Base-by-base conservation (phyloP, 2,329 filamentous ascomycete genomes). In the Neofusicoccum kwambonambiense region DNA sequence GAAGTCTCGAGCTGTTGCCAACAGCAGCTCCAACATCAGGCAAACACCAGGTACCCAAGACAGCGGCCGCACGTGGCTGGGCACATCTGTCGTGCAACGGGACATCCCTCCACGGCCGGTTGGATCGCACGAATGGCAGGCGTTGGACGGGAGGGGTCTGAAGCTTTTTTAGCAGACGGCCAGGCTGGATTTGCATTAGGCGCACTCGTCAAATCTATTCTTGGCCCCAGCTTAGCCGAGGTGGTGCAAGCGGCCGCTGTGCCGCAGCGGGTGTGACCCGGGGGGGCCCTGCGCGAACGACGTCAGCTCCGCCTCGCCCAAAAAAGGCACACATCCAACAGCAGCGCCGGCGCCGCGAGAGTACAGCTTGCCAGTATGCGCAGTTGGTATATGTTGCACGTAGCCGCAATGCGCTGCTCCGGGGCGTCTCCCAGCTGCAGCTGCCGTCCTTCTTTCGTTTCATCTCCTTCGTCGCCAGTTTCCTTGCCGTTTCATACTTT, bases 301-400 rank as follows among this genome's bases (percentile, higher is more conserved):
- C 61, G 49, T 67, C 56, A 44, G 65, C 66, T 66, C 66, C 66
- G 68, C 67, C 61, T 66, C 68, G 69, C 68, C 52, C 71, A 70
- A 64, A 66, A 68, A 66, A 66, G 68, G 69, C 67, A 49, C 31
- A 34, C 34, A 56, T 64, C 69, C 68, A 68, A 69, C 63, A 64
- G 64, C 67, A 67, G 54, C 64, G 66, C 65, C 39, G 67, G 54
- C 64, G 66, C 65, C 39, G 41, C 42, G 41, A n/a, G 17, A 27
- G 44, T 65, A 63, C 67, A 64, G 67, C 52, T 64, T 66, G 68
- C 64, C 67, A 64, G 63, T 63, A 1, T 66, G 69, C 64, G 67
- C 64, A 64, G 63, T 70, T 67, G 70, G 69, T 64, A 68, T 73
- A 73, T 69, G 70, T 66, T 62, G 64, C 62, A 64, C 65, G 67